Base-by-base conservation (phyloP, 2,329 filamentous ascomycete species). In the Cladosporium halotolerans region DNA sequence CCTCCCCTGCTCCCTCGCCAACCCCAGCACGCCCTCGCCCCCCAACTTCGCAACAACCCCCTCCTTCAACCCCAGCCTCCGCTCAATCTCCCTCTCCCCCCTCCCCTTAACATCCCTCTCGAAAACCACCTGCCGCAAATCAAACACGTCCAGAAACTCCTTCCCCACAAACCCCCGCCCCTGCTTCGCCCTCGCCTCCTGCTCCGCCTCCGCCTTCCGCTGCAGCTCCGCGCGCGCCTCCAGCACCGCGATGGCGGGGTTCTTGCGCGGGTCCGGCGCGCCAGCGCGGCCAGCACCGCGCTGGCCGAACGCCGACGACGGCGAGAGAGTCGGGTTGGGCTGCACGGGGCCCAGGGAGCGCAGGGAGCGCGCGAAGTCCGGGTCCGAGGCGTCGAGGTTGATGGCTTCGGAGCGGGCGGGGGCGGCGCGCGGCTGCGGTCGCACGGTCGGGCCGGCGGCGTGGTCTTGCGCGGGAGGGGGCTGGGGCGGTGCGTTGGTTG, bases 341-440 rank as follows among this genome's bases (percentile, higher is more conserved):
- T 76, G 76, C 7, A 83, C 81, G 52, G 79, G 76, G 53, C 81
- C 82, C 54, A 84, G 72, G 43, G 70, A 72, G 62, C 84, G 86
- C 57, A 97, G 88, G 59, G 90, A 95, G 66, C 82, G 85, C 76
- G 91, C 87, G 81, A 78, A 92, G 63, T 79, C 73, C 1, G 81
- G 80, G 63, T 84, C 81, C 55, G 76, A 77, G 53, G 75, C 80
- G 63, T 85, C 82, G 62, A 81, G 73, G 60, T 83, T 78, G 57
- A 84, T 77, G 46, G 76, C 79, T 65, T 72, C 67, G 46, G 70
- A 69, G 51, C 70, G 69, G 3, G 62, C 61, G 33, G 60, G 62
- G 46, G 66, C 70, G 33, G 72, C 71, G 58, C 67, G 70, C 13
- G 65, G 66, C 53, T 66, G 64, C 36, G 69, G 73, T 57, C 67